Evolutionary conservation across 495 filamentous ascomycete species (phyloP).

Genomic region (Penicillium canescens): DNA sequence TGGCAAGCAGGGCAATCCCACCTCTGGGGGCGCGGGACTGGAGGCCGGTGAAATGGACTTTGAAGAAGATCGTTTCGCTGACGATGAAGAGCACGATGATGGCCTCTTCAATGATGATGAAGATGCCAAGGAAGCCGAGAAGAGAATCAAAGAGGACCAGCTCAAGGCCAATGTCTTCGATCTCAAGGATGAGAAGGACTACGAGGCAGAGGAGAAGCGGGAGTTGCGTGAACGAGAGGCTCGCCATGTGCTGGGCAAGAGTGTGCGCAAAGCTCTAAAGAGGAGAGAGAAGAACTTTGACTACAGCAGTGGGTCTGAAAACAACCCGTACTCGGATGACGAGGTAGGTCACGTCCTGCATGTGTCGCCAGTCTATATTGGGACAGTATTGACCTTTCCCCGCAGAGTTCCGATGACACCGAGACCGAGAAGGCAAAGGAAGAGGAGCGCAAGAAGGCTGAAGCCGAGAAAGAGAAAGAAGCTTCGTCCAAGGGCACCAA

Average conservation of each 20-base stretch:
- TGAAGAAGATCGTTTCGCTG: slow-evolving; percentile 69
- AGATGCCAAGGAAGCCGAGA: slow-evolving; percentile 82
- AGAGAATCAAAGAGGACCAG: slow-evolving; percentile 83
- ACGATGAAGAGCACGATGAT: slow-evolving; percentile 83
- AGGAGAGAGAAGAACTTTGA: slow-evolving; percentile 83
- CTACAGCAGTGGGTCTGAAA: slow-evolving; percentile 74
- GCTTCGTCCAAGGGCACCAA: slow-evolving; percentile 68
- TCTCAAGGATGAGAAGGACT: slow-evolving; percentile 80
- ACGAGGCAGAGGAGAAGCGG: slow-evolving; percentile 74
- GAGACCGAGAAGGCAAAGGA: slow-evolving; percentile 60
- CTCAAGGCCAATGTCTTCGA: slow-evolving; percentile 84
- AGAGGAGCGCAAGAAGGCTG: slow-evolving; percentile 69
- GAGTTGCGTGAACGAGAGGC: slow-evolving; percentile 67
- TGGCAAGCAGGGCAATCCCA: slow-evolving; percentile 36
- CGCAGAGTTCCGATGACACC: slow-evolving; percentile 44
- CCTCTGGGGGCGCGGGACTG: slow-evolving; percentile 47
- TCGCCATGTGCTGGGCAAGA: slow-evolving; percentile 68
- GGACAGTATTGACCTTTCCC: slow-evolving; percentile 6
- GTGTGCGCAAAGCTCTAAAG: slow-evolving; percentile 72
- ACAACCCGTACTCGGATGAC: slow-evolving; percentile 71
- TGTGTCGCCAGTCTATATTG: neutral
- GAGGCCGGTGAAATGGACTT: slow-evolving; percentile 62
- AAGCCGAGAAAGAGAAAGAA: slow-evolving; percentile 60
- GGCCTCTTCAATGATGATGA: slow-evolving; percentile 85
- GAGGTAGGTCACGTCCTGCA: slow-evolving; percentile 33